Evolutionary conservation across 768 basidiomycete species (phyloP).

Genomic region (Boletus rufocinnamomeus): DNA sequence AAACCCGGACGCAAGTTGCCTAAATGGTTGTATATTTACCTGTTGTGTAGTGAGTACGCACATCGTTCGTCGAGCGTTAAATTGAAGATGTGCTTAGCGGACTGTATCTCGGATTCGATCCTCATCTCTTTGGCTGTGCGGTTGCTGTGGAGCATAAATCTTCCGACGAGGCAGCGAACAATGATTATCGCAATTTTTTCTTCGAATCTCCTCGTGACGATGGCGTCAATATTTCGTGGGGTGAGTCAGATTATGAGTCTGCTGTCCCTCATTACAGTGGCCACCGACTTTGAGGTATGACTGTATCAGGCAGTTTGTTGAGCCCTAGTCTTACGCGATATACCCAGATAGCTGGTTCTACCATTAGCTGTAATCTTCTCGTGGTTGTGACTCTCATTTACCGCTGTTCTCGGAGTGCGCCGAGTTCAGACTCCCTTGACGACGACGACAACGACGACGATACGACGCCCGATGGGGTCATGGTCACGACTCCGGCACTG

Average conservation of each 20-base stretch:
- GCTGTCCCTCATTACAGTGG: slow-evolving; percentile 7
- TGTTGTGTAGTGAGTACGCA: slow-evolving; percentile 21
- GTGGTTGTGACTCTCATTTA: slow-evolving; percentile 23
- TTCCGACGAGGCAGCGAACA: slow-evolving; percentile 17
- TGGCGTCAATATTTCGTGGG: slow-evolving; percentile 15
- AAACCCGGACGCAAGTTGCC: slow-evolving; percentile 4
- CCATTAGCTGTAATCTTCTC: slow-evolving; percentile 25
- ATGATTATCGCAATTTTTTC: slow-evolving; percentile 17
- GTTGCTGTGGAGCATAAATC: slow-evolving; percentile 13
- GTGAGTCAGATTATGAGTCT: slow-evolving; percentile 14
- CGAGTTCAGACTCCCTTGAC: background rate
- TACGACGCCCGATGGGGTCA: slow-evolving; percentile 1
- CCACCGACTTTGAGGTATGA: slow-evolving; percentile 20
- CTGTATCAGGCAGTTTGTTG: too few relatives aligned
- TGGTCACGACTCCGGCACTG: slow-evolving; percentile 6
- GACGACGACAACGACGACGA: slow-evolving; percentile 18
- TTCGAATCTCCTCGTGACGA: slow-evolving; percentile 15
- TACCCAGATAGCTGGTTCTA: slow-evolving; percentile 15
- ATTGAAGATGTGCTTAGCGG: slow-evolving; percentile 18
- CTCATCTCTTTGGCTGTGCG: slow-evolving; percentile 17
- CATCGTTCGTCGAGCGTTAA: background rate
- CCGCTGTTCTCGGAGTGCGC: slow-evolving; percentile 5
- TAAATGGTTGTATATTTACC: slow-evolving; percentile 4
- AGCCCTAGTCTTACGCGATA: slow-evolving; percentile 1
- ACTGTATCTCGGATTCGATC: slow-evolving; percentile 23